Base-by-base conservation (phyloP, 2,329 filamentous ascomycete genomes). In the Pseudogymnoascus sp. region DNA sequence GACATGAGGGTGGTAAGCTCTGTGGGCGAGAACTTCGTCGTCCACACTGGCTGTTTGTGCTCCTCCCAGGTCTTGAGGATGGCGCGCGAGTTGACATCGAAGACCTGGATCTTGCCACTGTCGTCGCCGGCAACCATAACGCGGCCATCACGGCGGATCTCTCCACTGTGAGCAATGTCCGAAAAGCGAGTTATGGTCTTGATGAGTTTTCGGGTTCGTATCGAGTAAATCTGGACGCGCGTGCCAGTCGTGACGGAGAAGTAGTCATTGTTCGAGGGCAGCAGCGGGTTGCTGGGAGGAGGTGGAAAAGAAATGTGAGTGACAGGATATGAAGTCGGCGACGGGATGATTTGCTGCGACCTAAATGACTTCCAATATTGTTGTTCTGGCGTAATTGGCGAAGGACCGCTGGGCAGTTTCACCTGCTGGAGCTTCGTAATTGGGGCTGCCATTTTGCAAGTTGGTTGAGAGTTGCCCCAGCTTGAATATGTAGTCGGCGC, bases 191-290 rank as follows among this genome's bases (percentile, higher is more conserved):
- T 92, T 72, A 99, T 95, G 8, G 92, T 96, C 80, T 96, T 96
- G 73, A 96, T 80, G 10, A 95, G 84, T 77, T 97, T 96, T 65
- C 93, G 87, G 48, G 92, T 96, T 74, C 92, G 89, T 72, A 90
- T 90, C 62, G 92, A 97, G 82, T 92, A 97, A 67, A 99, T 87
- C 77, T 98, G 93, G 57, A 99, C 87, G 66, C 95, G 88, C 63
- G 92, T 92, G 65, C 95, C 93, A 13, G 92, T 93, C n/a, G 93
- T 98, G 66, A 97, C 90, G 64, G 91, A 93, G 76, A 99, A 98
- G 64, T 89, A 82, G 74, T 92, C 88, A 75, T 82, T 84, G 71
- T 78, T 80, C 78, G 79, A 72, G 72, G 77, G 70, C 2, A 71
- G 65, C 21, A 67, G 75, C 72, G 75, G 76, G 79, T 75, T 74